Evolutionary conservation across 106 monocot species (phyloP).

Genomic region (Apostasia ramifera): DNA sequence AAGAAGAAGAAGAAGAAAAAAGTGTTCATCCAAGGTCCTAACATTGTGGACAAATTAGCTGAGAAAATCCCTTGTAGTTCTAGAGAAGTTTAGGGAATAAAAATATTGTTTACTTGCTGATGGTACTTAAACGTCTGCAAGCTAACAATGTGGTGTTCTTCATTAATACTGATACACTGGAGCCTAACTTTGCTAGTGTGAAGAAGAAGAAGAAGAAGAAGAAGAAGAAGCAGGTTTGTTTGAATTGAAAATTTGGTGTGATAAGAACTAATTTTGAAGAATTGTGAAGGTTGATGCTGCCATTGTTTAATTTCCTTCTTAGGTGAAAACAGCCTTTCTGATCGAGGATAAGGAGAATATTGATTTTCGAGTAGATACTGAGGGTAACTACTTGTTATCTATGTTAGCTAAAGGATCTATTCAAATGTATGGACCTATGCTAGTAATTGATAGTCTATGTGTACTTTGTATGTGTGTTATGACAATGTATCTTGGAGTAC

Average conservation of each 20-base stretch:
- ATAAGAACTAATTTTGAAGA: not conserved
- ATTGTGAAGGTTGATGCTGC: no score
- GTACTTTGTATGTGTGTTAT: not conserved
- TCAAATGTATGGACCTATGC: not conserved
- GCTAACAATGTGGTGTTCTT: not conserved
- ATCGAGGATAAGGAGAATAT: conserved; percentile 26
- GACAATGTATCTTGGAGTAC: not conserved
- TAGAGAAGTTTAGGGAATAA: not conserved
- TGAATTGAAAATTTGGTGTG: not conserved
- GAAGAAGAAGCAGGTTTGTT: conserved; percentile 45
- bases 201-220: conserved; percentile 86
- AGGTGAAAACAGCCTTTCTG: conserved; percentile 45
- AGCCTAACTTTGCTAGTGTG: conserved; percentile 41
- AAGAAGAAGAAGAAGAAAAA: conserved; percentile 76
- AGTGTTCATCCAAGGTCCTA: conserved; percentile 34
- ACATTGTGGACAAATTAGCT: conserved; percentile 17
- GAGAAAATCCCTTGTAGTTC: conserved; percentile 6
- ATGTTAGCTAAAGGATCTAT: not conserved
- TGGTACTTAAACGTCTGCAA: conserved; percentile 6
- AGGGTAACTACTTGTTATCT: conserved; percentile 29
- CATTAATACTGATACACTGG: conserved; percentile 18
- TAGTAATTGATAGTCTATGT: not conserved
- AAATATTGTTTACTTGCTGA: not conserved
- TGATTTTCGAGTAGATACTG: conserved; percentile 14
- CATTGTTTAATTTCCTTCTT: not conserved